Evolutionary conservation across 2,329 filamentous ascomycete species (phyloP), one percentile per base, ranked within the genome.

Genomic region (Phialophora tarda): DNA sequence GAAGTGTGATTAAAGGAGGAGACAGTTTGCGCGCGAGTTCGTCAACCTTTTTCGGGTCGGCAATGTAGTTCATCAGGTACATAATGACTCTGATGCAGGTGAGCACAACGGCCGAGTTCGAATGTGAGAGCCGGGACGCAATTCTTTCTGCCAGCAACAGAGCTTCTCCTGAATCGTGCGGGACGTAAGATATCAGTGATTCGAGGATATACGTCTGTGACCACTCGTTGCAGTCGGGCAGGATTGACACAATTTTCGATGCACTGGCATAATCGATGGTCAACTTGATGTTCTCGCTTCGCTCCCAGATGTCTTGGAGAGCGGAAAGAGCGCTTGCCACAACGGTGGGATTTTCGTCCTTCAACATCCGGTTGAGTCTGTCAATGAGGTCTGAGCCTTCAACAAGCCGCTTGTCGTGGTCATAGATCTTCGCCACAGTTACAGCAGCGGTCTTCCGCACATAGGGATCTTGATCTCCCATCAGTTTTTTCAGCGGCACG

Each of bases 61-160:
- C 86, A 74, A 99, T 97, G 81, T 99, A 99, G 82, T 99, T 99
- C 92, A 98, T 95, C 65, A 99, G 85, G 76, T 99, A 99, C 59
- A 99, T 86, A 41, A 99, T 93, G 48, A 99, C 95, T 65, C 95
- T 89, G 74, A 97, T 97, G 77, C 93, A 97, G 3, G 95, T 98
- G 65, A 99, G 84, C 3, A 98, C 95, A 34, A 99, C 95, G 0
- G 95, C 91, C 11, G 95, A 97, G 78, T 99, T 99, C 48, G 93
- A 95, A 78, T 99, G 95, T 28, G 95, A 98, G 32, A 99, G 85
- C 17, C 95, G 91, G n/a, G 95, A 95, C 0, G 94, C 88, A 75
- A 99, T 96, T 68, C 95, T 89, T 78, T 99, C 95, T 11, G 95
- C 95, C 48, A 99, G 85, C 17, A 99, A 84, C 6, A 92, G 85